Percentiles rank a stretch among this genome's conserved stretches.
Conservation (phyloP, 345 rosid genomes). For the Citrus cavaleriei region DNA sequence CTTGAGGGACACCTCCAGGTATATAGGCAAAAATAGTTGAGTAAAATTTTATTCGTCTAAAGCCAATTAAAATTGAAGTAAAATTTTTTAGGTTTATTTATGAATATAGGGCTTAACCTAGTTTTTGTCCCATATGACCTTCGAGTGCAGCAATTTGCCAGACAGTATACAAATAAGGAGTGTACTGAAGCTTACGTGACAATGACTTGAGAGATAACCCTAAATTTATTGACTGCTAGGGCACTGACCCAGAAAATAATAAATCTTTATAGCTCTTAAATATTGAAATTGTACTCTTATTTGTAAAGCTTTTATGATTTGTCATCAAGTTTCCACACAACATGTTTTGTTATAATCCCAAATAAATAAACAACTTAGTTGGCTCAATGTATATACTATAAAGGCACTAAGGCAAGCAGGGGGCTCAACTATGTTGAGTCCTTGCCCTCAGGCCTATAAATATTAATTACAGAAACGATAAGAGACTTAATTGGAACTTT, state of each 20-base stretch:
- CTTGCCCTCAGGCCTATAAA: not conserved
- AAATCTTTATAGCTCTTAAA: not conserved
- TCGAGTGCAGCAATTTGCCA: slow-evolving; percentile 1
- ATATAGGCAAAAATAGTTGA: not conserved
- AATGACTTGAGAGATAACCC: slow-evolving; percentile 35
- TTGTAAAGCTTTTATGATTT: not conserved
- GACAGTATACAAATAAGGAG: slow-evolving; percentile 23
- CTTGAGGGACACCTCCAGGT: not conserved
- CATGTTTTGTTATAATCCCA: no score
- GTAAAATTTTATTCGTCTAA: not conserved
- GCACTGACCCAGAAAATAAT: not conserved
- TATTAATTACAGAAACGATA: no score
- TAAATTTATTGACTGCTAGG: slow-evolving; percentile 13
- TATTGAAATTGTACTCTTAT: not conserved
- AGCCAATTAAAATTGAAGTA: not conserved
- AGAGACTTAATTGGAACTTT: not conserved
- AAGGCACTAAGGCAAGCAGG: not conserved
- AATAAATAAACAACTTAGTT: no score
- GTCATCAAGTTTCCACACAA: not conserved
- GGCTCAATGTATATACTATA: not conserved
- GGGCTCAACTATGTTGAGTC: not conserved
- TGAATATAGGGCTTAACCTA: slow-evolving; percentile 17
- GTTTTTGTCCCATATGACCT: slow-evolving; percentile 28
- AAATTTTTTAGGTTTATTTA: not conserved
- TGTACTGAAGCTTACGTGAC: slow-evolving; percentile 34